A percentile compares a stretch with the other conserved stretches of the same genome.
Conservation (phyloP, 208 protist species). For the Wallacemonas sp. region DNA sequence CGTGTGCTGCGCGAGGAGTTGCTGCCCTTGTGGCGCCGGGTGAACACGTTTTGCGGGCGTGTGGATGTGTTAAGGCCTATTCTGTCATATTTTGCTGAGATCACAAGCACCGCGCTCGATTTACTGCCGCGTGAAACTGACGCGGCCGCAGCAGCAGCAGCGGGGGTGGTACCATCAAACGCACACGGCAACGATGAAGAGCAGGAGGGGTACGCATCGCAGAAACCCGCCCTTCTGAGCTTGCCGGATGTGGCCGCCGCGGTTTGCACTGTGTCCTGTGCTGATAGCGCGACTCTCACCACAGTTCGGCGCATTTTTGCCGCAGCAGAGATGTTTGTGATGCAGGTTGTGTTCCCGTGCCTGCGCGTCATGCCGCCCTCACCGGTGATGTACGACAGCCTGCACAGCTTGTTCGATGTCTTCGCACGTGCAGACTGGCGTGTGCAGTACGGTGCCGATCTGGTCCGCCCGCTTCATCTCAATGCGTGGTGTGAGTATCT, state of each 20-base stretch:
- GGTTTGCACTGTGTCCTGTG: neutral
- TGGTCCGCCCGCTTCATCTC: neutral
- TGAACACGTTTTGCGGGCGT: conserved; percentile 3
- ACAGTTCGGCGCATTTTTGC: conserved; percentile 23
- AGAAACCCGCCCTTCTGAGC: too few species aligned
- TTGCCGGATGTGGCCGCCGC: too few species aligned
- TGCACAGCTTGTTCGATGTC: conserved; percentile 38
- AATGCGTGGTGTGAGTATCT: neutral
- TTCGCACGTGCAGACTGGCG: conserved; percentile 11
- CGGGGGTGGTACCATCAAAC: too few species aligned
- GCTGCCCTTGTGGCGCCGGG: conserved; percentile 2
- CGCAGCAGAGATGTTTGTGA: conserved; percentile 48
- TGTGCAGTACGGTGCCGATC: neutral
- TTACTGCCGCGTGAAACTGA: too few species aligned
- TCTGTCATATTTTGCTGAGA: neutral
- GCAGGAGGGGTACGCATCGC: too few species aligned
- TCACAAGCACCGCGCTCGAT: neutral
- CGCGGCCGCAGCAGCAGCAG: too few species aligned
- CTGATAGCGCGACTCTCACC: neutral
- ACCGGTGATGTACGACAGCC: conserved; percentile 49
- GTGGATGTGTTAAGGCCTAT: neutral
- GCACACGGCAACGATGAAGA: neutral
- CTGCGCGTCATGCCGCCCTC: conserved; percentile 70
- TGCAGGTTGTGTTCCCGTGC: conserved; percentile 70
- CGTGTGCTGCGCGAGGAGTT: conserved; percentile 7